phyloP scores from a whole-genome alignment of 1,284 basidiomycete genomes.

The Ceratobasidium papillatum region DNA sequence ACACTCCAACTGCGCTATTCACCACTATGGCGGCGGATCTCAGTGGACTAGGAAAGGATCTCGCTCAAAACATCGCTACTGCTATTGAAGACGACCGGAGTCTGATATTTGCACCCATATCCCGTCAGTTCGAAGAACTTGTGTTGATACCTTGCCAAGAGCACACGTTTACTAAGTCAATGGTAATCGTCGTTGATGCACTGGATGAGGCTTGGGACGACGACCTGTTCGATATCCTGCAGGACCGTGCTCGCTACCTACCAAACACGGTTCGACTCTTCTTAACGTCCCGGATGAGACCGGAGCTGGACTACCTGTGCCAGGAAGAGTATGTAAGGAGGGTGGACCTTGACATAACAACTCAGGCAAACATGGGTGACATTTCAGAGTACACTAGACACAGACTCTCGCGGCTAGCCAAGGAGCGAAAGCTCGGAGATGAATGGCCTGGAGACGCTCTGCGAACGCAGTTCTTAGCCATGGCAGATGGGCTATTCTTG shows the following conservation, averaged over 20 bases:
- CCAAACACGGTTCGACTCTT: neutral
- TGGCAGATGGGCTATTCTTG: conserved; percentile 47
- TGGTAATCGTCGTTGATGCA: conserved; percentile 22
- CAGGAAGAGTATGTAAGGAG: neutral
- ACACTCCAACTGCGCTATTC: neutral
- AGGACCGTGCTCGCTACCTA: neutral
- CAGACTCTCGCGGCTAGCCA: neutral
- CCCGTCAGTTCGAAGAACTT: neutral
- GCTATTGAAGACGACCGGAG: neutral
- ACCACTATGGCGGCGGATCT: conserved; percentile 17
- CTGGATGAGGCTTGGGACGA: conserved; percentile 20
- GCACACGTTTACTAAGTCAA: neutral
- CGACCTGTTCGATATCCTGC: neutral
- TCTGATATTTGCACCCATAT: neutral
- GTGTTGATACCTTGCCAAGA: neutral
- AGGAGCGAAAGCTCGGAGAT: neutral
- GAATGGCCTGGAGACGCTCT: conserved; percentile 43
- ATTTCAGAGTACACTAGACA: neutral
- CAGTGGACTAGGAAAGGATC: neutral
- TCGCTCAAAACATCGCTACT: neutral
- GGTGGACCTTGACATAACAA: neutral
- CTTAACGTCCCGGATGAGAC: conserved; percentile 3
- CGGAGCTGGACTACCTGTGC: neutral
- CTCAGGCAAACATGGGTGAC: neutral
- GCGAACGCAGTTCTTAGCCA: conserved; percentile 22